A percentile compares a stretch with the other conserved stretches of the same genome.
phyloP scores from a whole-genome alignment of 2,329 filamentous ascomycete genomes.

The Nothophoma quercina region DNA sequence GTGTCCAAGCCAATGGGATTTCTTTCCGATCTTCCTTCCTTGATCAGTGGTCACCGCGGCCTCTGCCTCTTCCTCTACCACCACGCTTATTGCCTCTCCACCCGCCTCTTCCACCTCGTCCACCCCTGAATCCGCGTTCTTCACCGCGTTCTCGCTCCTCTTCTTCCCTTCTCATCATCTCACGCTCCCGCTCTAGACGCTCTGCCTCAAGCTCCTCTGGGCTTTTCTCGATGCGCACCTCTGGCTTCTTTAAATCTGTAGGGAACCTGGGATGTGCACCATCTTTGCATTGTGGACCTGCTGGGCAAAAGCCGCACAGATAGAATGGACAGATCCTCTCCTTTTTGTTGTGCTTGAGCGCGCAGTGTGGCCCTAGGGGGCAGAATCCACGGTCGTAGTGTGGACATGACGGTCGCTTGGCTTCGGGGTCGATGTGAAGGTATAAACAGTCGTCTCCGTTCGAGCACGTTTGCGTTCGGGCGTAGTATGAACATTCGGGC shows the following conservation, averaged over 20 bases:
- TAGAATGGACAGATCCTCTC: slow-evolving; percentile 80
- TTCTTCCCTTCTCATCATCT: slow-evolving; percentile 53
- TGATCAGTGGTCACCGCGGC: slow-evolving; percentile 31
- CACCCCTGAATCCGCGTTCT: slow-evolving; percentile 40
- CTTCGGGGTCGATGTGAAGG: slow-evolving; percentile 85
- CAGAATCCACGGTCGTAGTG: slow-evolving; percentile 97
- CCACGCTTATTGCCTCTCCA: slow-evolving; percentile 47
- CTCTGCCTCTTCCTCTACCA: slow-evolving; percentile 34
- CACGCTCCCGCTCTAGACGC: slow-evolving; percentile 57
- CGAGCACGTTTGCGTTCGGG: slow-evolving; percentile 90
- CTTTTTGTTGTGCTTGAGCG: slow-evolving; percentile 86
- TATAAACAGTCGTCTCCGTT: slow-evolving; percentile 98
- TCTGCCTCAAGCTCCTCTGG: slow-evolving; percentile 72
- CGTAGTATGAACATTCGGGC: slow-evolving; percentile 98
- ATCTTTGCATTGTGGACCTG: slow-evolving; percentile 76
- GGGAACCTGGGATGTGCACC: slow-evolving; percentile 86
- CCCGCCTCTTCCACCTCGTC: slow-evolving; percentile 42
- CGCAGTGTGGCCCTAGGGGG: slow-evolving; percentile 84
- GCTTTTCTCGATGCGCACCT: slow-evolving; percentile 72
- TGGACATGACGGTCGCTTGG: slow-evolving; percentile 67
- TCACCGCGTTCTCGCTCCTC: slow-evolving; percentile 51
- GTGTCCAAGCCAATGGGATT: too few species aligned
- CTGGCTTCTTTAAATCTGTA: slow-evolving; percentile 68
- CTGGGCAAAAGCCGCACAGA: slow-evolving; percentile 92
- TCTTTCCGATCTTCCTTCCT: not conserved